Percentiles rank a stretch among this genome's conserved stretches.
Evolutionary conservation across 164 flowering plant genomes (phyloP).

Genomic region (Kalanchoe fedtschenkoi): DNA sequence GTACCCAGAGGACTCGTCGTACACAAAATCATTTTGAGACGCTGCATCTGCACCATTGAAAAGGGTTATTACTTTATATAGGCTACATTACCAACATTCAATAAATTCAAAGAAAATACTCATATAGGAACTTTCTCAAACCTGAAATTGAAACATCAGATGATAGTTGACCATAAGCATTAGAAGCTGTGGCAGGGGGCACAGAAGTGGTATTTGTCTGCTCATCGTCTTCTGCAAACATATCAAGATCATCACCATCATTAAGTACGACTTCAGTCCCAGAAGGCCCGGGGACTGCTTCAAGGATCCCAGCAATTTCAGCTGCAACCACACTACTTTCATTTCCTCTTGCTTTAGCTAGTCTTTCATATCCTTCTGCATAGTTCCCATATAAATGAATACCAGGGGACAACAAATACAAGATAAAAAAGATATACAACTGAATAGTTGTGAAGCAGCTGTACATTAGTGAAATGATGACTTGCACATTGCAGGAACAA

Average conservation of each 20-base stretch:
- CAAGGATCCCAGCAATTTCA: slow-evolving; percentile 15
- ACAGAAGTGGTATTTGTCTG: slow-evolving; percentile 18
- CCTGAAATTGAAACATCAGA: slow-evolving; percentile 16
- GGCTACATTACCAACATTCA: neutral
- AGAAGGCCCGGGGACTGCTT: slow-evolving; percentile 14
- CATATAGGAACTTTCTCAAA: slow-evolving; percentile 15
- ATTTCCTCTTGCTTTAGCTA: slow-evolving; percentile 46
- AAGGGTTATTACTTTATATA: slow-evolving; percentile 1
- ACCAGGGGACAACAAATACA: neutral
- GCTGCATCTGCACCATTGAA: slow-evolving; percentile 30
- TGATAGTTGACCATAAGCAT: slow-evolving; percentile 18
- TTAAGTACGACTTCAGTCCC: slow-evolving; percentile 18
- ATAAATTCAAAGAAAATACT: neutral
- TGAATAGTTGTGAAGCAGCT: neutral
- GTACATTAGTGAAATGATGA: neutral
- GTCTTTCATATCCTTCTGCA: slow-evolving; percentile 81
- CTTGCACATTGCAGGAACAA: neutral
- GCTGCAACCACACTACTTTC: slow-evolving; percentile 9
- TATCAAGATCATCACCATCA: slow-evolving; percentile 51
- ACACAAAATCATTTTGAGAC: slow-evolving; percentile 58
- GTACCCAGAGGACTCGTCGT: slow-evolving; percentile 95
- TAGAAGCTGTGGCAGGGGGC: neutral
- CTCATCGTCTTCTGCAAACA: slow-evolving; percentile 81
- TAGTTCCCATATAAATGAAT: neutral
- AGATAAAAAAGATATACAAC: neutral